Evolutionary conservation across 768 basidiomycete species (phyloP).

Genomic region (Solioccasus polychromus): DNA sequence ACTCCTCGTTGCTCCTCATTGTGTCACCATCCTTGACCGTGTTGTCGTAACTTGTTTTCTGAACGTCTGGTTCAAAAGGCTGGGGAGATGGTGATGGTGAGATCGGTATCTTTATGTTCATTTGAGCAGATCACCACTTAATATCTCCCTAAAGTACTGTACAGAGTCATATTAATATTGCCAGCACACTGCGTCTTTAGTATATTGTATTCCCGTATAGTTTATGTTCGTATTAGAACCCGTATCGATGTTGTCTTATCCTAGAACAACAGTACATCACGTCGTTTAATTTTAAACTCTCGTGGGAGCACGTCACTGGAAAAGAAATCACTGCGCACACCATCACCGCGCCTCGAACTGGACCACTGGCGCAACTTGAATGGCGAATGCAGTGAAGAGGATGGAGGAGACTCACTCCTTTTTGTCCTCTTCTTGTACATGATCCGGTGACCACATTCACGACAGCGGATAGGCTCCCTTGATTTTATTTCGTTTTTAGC

Average conservation of each 20-base stretch:
- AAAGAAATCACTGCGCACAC: neutral
- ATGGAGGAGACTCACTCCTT: conserved; percentile 62
- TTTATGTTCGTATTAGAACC: conserved; percentile 17
- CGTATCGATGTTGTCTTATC: no score
- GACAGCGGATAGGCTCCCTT: conserved; percentile 91
- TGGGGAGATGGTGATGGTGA: conserved; percentile 41
- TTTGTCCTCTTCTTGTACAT: conserved; percentile 98
- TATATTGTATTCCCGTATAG: conserved; percentile 16
- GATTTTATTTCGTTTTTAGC: conserved; percentile 89
- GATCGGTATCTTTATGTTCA: neutral
- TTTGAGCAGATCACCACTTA: neutral
- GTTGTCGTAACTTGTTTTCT: conserved; percentile 53
- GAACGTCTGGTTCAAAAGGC: conserved; percentile 47
- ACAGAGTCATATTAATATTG: conserved; percentile 4
- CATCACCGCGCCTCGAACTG: conserved; percentile 33
- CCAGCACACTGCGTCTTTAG: neutral
- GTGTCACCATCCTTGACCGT: conserved; percentile 43
- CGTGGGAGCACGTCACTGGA: neutral
- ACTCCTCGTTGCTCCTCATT: conserved; percentile 42
- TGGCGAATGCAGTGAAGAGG: neutral
- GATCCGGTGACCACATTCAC: conserved; percentile 96
- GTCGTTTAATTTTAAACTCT: neutral
- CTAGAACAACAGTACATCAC: no score
- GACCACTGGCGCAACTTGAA: conserved; percentile 26
- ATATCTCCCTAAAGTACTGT: conserved; percentile 3